phyloP scores from a whole-genome alignment of 208 protist species.

The Zelonia costaricensis region DNA sequence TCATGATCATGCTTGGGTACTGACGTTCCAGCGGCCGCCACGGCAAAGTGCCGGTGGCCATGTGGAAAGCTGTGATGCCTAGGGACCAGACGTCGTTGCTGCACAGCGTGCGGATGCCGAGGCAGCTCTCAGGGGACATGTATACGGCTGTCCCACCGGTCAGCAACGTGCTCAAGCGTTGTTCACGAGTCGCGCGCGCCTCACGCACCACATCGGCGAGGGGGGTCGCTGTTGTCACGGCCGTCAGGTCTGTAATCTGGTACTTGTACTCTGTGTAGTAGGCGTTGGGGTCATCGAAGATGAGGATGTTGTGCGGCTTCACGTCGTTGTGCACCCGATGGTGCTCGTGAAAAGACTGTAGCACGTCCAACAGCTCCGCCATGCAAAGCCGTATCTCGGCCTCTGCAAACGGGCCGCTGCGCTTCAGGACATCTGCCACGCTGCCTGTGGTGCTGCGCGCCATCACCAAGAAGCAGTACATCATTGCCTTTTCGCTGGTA shows the following conservation, averaged over 20 bases:
- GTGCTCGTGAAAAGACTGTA: conserved; percentile 66
- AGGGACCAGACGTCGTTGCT: conserved; percentile 87
- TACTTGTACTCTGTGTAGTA: conserved; percentile 28
- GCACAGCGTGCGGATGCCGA: conserved; percentile 42
- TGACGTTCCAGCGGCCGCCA: conserved; percentile 63
- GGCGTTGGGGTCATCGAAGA: conserved; percentile 28
- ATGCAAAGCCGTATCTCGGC: conserved; percentile 23
- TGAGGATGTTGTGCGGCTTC: conserved; percentile 84
- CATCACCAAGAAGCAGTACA: conserved; percentile 13
- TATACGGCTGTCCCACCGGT: conserved; percentile 55
- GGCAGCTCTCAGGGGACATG: conserved; percentile 85
- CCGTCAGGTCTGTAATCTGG: conserved; percentile 67
- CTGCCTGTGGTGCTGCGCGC: conserved; percentile 21
- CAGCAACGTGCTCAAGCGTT: not conserved
- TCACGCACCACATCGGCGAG: conserved; percentile 7
- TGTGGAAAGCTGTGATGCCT: conserved; percentile 73
- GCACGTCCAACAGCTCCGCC: conserved; percentile 36
- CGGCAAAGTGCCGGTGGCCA: conserved; percentile 65
- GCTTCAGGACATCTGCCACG: conserved; percentile 33
- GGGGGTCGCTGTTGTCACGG: conserved; percentile 3
- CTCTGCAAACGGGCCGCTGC: conserved; percentile 16
- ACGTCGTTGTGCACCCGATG: conserved; percentile 78
- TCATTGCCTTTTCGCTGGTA: not conserved
- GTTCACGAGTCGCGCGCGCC: not conserved
- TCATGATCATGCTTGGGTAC: conserved; percentile 65